phyloP scores from a whole-genome alignment of 805 yeast species.

The Metschnikowia continentalis region DNA sequence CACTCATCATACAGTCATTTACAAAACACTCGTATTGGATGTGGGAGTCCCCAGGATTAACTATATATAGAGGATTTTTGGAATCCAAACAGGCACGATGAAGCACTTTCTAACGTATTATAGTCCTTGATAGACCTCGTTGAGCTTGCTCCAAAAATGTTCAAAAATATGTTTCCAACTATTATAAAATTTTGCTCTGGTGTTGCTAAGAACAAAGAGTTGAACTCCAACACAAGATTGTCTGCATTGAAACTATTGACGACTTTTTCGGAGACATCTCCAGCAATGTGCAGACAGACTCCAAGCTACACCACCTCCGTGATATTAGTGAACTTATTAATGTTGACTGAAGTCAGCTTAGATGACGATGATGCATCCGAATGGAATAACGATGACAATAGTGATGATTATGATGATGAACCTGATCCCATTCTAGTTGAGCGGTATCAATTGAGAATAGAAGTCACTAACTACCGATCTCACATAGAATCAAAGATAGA shows the following conservation, averaged over 20 bases:
- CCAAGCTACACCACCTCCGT: slow-evolving; percentile 66
- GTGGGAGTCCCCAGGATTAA: no score
- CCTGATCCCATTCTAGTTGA: slow-evolving; percentile 36
- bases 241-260: slow-evolving; percentile 86
- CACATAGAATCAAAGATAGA: no score
- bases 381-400: slow-evolving; percentile 83
- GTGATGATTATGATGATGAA: slow-evolving; percentile 72
- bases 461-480: no score
- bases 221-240: slow-evolving; percentile 75
- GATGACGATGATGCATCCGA: slow-evolving; percentile 83
- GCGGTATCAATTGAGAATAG: no score
- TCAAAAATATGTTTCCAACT: slow-evolving; percentile 85
- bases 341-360: slow-evolving; percentile 90
- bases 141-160: slow-evolving; percentile 90
- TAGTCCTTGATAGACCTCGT: slow-evolving; percentile 88
- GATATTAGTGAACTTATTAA: slow-evolving; percentile 66
- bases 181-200: slow-evolving; percentile 81
- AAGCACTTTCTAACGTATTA: slow-evolving; percentile 80
- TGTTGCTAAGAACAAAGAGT: slow-evolving; percentile 74
- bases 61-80: slow-evolving; percentile 37
- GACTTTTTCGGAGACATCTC: slow-evolving; percentile 88
- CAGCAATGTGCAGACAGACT: slow-evolving; percentile 87
- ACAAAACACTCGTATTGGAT: no score
- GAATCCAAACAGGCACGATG: slow-evolving; percentile 74
- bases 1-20: no score